These are phyloP conservation scores for Umbelopsis sp. DNA, from an alignment of 371 early-diverging fungal species.

Conservation along the genomic window DNA sequence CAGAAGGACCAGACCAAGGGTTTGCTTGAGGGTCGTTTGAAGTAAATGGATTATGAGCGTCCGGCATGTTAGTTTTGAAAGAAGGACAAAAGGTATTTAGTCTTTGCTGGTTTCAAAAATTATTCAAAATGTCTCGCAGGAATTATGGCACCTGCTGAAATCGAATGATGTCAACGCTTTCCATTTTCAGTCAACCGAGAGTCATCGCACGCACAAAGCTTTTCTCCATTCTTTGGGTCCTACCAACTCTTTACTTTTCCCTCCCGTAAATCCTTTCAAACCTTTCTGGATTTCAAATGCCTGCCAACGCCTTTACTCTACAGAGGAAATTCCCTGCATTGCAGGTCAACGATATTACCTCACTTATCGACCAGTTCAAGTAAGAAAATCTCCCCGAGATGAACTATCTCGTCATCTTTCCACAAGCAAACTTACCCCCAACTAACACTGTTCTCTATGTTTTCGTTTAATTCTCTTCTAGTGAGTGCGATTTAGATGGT, in stretches of 20 bases:
- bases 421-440: neutral
- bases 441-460: neutral
- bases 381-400: slow-evolving; percentile 31
- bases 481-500: slow-evolving; percentile 72
- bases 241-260: neutral
- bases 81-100: slow-evolving; percentile 4
- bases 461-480: slow-evolving; percentile 27
- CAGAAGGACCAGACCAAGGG: neutral
- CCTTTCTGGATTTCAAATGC: slow-evolving; percentile 24
- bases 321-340: slow-evolving; percentile 66
- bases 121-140: neutral
- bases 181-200: slow-evolving; percentile 6
- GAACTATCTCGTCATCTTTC: neutral
- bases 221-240: neutral
- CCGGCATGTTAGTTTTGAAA: slow-evolving; percentile 1
- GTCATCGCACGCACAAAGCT: neutral
- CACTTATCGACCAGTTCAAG: slow-evolving; percentile 66
- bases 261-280: neutral
- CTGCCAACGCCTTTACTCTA: slow-evolving; percentile 53
- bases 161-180: neutral
- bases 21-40: slow-evolving; percentile 8
- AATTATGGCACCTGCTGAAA: neutral
- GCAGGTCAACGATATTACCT: slow-evolving; percentile 63
- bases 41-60: slow-evolving; percentile 1
- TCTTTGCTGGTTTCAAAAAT: too few relatives aligned